phyloP scores from a whole-genome alignment of 345 rosid species.

The Odontarrhena argentea region DNA sequence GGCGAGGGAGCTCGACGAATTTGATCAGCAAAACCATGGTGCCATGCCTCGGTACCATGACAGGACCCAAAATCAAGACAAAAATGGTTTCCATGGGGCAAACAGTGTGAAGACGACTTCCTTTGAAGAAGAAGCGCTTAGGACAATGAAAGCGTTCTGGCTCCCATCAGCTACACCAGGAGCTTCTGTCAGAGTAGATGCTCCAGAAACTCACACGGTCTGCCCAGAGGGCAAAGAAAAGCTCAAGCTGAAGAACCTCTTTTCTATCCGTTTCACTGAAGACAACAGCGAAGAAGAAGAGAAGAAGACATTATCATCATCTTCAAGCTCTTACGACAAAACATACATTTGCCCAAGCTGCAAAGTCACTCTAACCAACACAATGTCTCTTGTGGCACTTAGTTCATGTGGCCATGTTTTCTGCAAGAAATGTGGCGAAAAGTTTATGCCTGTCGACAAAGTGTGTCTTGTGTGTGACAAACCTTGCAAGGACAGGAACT shows the following conservation, averaged over 20 bases:
- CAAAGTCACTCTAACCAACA: constrained; percentile 89
- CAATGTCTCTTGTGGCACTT: constrained; percentile 68
- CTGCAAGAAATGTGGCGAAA: constrained; percentile 92
- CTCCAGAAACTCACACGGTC: constrained; percentile 64
- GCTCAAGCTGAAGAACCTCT: constrained; percentile 81
- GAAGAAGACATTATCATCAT: constrained; percentile 23
- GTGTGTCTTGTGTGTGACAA: constrained; percentile 80
- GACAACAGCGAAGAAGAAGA: constrained; percentile 62
- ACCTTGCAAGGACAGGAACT: constrained; percentile 70
- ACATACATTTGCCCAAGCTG: constrained; percentile 90
- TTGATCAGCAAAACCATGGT: constrained; percentile 96
- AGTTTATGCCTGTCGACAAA: constrained; percentile 72
- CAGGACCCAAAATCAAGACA: constrained; percentile 66
- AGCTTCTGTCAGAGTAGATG: constrained; percentile 71
- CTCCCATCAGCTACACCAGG: constrained; percentile 99
- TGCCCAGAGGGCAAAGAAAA: constrained; percentile 96
- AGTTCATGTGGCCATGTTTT: constrained; percentile 94
- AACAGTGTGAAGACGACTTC: constrained; percentile 92
- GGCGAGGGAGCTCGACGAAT: constrained; percentile 86
- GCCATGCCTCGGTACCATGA: constrained; percentile 86
- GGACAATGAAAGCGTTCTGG: constrained; percentile 98
- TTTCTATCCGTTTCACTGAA: constrained; percentile 67
- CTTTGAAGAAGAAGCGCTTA: constrained; percentile 92
- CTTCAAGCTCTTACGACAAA: constrained; percentile 60
- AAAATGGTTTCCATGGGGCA: constrained; percentile 91